phyloP scores from a whole-genome alignment of 805 yeast species.

The Kodamaea kakaduensis region DNA sequence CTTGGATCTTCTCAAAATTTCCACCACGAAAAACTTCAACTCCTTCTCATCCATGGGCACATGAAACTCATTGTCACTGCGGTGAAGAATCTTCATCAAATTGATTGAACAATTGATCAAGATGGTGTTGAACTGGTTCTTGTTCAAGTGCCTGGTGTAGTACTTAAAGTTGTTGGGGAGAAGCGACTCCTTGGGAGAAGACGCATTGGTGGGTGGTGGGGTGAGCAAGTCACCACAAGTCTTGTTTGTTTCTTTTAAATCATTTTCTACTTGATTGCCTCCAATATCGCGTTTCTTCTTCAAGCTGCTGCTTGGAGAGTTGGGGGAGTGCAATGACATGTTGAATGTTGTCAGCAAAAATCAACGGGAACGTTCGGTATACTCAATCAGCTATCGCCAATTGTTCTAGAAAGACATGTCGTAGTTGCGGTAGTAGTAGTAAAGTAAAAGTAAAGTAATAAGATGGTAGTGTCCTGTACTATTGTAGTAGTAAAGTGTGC shows the following conservation, averaged over 20 bases:
- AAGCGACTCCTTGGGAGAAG: slow-evolving; percentile 13
- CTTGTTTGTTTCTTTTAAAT: too few relatives aligned
- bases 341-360: too few relatives aligned
- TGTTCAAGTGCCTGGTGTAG: slow-evolving; percentile 37
- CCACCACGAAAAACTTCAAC: slow-evolving; percentile 32
- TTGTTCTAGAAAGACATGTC: too few relatives aligned
- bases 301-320: slow-evolving; percentile 5
- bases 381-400: too few relatives aligned
- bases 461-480: too few relatives aligned
- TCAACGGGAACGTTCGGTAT: too few relatives aligned
- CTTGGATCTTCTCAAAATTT: slow-evolving; percentile 48
- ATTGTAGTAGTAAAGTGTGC: too few relatives aligned
- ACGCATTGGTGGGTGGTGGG: slow-evolving; percentile 16
- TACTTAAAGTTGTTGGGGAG: slow-evolving; percentile 38
- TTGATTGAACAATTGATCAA: slow-evolving; percentile 35
- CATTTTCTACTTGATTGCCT: too few relatives aligned
- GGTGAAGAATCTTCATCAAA: slow-evolving; percentile 32
- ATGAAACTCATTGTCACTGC: slow-evolving; percentile 5
- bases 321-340: slow-evolving; percentile 8
- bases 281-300: slow-evolving; percentile 1
- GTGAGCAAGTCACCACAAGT: slow-evolving; percentile 11
- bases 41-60: slow-evolving; percentile 12
- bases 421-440: too few relatives aligned
- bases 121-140: slow-evolving; percentile 38
- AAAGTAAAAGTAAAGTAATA: too few relatives aligned